A percentile compares a stretch with the other conserved stretches of the same genome.
Conservation (phyloP, 441 rosid genomes). For the Croton laevigatus region DNA sequence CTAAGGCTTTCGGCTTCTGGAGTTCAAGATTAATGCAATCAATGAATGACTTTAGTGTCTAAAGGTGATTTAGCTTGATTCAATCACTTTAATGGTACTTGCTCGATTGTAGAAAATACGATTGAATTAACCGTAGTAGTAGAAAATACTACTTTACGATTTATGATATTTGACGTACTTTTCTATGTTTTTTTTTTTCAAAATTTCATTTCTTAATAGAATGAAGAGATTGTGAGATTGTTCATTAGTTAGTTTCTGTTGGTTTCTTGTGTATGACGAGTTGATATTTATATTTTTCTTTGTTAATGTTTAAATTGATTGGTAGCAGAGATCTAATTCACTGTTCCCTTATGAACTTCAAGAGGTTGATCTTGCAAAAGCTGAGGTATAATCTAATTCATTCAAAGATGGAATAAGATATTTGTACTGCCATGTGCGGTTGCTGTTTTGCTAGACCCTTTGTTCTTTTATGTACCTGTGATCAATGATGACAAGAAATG, state of each 20-base stretch:
- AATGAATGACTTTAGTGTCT: conserved; percentile 2
- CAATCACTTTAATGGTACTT: background rate
- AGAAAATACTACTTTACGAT: too few species aligned
- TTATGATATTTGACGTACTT: too few species aligned
- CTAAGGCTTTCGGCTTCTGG: background rate
- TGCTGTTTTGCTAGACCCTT: conserved; percentile 86
- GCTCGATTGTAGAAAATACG: too few species aligned
- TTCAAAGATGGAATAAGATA: conserved; percentile 81
- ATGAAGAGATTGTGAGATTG: too few species aligned
- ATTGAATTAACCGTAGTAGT: too few species aligned
- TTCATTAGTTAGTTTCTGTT: too few species aligned
- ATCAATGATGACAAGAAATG: conserved; percentile 58
- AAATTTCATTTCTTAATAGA: too few species aligned
- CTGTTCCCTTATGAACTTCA: conserved; percentile 71
- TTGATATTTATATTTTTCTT: too few species aligned
- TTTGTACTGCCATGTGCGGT: conserved; percentile 68
- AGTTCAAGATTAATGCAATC: background rate
- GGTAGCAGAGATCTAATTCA: conserved; percentile 93
- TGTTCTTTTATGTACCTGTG: conserved; percentile 77
- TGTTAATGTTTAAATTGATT: too few species aligned
- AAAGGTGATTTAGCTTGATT: background rate
- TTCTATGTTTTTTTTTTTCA: too few species aligned
- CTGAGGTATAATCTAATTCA: conserved; percentile 64
- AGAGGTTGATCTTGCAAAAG: conserved; percentile 79
- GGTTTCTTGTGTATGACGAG: too few species aligned